Evolutionary conservation across 1,139 yeast genomes (phyloP).

Genomic region (Candida sp.): DNA sequence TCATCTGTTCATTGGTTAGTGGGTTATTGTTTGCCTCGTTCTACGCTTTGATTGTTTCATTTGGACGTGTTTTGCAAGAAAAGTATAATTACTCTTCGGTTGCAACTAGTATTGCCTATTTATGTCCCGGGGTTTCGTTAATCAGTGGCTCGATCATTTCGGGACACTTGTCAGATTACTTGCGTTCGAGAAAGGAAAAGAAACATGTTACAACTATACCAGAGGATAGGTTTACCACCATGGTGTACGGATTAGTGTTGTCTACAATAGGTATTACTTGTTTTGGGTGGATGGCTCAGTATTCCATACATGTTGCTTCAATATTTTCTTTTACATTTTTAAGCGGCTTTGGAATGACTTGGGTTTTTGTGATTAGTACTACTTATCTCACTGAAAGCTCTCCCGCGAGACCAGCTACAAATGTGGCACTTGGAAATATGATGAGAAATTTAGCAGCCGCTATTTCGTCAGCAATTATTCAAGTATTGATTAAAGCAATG

Average conservation of each 20-base stretch:
- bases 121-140: constrained; percentile 54
- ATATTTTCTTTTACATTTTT: constrained; percentile 44
- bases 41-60: constrained; percentile 53
- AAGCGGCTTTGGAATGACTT: constrained; percentile 55
- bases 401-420: constrained; percentile 50
- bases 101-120: constrained; percentile 43
- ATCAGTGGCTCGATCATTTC: constrained; percentile 48
- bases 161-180: constrained; percentile 47
- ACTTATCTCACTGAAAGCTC: constrained; percentile 55
- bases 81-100: constrained; percentile 34
- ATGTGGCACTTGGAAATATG: constrained; percentile 54
- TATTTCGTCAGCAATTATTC: constrained; percentile 47
- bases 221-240: constrained; percentile 46
- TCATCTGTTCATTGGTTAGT: constrained; percentile 46
- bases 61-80: constrained; percentile 35
- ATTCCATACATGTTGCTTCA: constrained; percentile 37
- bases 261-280: constrained; percentile 47
- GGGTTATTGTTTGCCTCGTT: constrained; percentile 54
- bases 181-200: constrained; percentile 19
- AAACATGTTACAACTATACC: constrained; percentile 31
- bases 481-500: constrained; percentile 36
- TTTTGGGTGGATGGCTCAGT: constrained; percentile 54
- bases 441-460: constrained; percentile 58
- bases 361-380: constrained; percentile 57
- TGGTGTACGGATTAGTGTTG: constrained; percentile 41